A percentile compares a stretch with the other conserved stretches of the same genome.
Conservation (phyloP, 225 moss, liverwort and hornwort genomes). For the Straminergon stramineum region DNA sequence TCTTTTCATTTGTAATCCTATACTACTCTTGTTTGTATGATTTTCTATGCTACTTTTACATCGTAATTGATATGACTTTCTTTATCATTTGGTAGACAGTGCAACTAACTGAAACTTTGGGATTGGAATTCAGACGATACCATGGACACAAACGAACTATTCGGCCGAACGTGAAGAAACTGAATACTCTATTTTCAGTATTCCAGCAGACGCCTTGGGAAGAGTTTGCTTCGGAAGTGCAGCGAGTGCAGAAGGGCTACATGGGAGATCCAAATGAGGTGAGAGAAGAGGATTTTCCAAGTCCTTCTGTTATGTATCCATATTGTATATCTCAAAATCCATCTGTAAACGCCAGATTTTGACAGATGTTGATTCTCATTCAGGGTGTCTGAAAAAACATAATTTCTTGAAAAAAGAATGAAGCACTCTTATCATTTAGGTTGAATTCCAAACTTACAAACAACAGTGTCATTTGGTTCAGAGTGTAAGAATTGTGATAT, state of each 20-base stretch:
- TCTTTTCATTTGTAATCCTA: background rate
- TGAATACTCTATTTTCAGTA: constrained; percentile 29
- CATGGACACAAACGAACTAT: constrained; percentile 74
- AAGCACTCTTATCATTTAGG: background rate
- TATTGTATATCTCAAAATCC: background rate
- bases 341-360: background rate
- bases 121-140: constrained; percentile 33
- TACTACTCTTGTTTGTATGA: background rate
- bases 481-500: background rate
- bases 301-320: background rate
- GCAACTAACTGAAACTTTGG: background rate
- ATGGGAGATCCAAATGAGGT: constrained; percentile 79
- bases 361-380: background rate
- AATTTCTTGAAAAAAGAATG: background rate
- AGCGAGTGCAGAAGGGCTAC: constrained; percentile 52
- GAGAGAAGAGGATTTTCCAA: background rate
- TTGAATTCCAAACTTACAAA: background rate
- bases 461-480: background rate
- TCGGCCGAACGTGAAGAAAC: constrained; percentile 64
- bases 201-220: constrained; percentile 48
- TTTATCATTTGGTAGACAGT: background rate
- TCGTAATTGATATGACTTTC: background rate
- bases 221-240: constrained; percentile 44
- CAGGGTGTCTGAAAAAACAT: background rate
- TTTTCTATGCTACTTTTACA: background rate